These are phyloP conservation scores for Fusarium musae DNA, from an alignment of 2,329 filamentous ascomycete species.

Conservation along the genomic window DNA sequence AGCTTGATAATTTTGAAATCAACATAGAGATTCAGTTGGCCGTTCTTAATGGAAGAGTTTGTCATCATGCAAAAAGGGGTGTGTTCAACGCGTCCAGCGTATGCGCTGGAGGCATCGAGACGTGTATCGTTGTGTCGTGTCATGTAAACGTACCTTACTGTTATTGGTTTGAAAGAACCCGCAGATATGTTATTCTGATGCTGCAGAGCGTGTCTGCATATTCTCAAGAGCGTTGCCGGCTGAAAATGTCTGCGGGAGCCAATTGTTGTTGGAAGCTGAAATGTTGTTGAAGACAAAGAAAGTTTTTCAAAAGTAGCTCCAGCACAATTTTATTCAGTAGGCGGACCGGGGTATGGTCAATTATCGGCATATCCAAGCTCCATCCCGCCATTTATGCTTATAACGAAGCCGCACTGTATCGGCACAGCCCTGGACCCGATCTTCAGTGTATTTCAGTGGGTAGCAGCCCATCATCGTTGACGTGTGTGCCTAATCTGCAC, in stretches of 20 bases:
- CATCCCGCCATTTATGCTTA: constrained; percentile 44
- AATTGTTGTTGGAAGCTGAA: constrained; percentile 8
- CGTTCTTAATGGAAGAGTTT: constrained; percentile 70
- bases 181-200: not conserved
- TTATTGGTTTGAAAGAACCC: not conserved
- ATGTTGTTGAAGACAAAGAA: constrained; percentile 18
- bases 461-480: constrained; percentile 17
- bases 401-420: constrained; percentile 43
- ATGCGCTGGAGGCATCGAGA: constrained; percentile 28
- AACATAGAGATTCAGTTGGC: constrained; percentile 72
- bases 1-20: constrained; percentile 70
- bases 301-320: constrained; percentile 11
- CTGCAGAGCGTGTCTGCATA: not conserved
- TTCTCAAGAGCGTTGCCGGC: constrained; percentile 7
- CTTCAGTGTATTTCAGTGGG: constrained; percentile 17
- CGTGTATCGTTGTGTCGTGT: constrained; percentile 14
- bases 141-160: constrained; percentile 39
- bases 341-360: constrained; percentile 3
- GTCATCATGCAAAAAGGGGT: constrained; percentile 62
- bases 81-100: constrained; percentile 1
- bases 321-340: constrained; percentile 32
- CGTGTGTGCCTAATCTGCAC: constrained; percentile 47
- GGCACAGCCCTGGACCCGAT: not conserved
- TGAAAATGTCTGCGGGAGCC: not conserved
- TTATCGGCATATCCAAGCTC: constrained; percentile 43